phyloP scores from a whole-genome alignment of 169 alveolate species.

The Eimeria praecox region DNA sequence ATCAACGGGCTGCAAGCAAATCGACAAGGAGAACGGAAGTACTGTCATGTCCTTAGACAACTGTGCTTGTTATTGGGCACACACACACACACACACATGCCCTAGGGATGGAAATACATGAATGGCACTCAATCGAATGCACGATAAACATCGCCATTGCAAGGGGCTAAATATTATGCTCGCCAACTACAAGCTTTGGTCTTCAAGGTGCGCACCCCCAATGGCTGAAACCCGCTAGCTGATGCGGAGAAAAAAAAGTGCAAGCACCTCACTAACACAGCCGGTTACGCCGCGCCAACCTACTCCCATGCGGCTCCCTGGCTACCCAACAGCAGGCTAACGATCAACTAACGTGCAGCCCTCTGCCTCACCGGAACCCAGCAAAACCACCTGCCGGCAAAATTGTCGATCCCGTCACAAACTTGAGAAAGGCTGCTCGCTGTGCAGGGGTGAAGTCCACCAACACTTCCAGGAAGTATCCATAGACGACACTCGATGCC shows the following conservation, averaged over 20 bases:
- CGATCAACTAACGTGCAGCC: background rate
- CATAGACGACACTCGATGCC: conserved; percentile 67
- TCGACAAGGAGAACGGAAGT: background rate
- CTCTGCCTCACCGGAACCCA: conserved; percentile 87
- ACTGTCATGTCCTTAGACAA: background rate
- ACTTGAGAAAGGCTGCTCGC: conserved; percentile 83
- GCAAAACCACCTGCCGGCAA: conserved; percentile 97
- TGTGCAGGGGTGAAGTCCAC: conserved; percentile 38
- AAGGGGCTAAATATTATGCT: background rate
- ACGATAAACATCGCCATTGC: background rate
- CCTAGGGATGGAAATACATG: no score
- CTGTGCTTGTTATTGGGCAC: background rate
- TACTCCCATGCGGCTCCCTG: background rate
- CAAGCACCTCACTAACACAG: no score
- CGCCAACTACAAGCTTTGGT: background rate
- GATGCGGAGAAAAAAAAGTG: background rate
- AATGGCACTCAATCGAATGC: background rate
- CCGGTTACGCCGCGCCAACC: no score
- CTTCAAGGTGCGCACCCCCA: background rate
- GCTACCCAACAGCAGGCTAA: background rate
- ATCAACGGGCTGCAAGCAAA: conserved; percentile 87
- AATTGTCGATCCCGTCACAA: conserved; percentile 96
- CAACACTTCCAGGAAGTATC: conserved; percentile 77
- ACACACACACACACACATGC: no score
- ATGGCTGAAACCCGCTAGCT: background rate